Conservation (phyloP, 2,329 filamentous ascomycete genomes). For the Botrytis galanthina region DNA sequence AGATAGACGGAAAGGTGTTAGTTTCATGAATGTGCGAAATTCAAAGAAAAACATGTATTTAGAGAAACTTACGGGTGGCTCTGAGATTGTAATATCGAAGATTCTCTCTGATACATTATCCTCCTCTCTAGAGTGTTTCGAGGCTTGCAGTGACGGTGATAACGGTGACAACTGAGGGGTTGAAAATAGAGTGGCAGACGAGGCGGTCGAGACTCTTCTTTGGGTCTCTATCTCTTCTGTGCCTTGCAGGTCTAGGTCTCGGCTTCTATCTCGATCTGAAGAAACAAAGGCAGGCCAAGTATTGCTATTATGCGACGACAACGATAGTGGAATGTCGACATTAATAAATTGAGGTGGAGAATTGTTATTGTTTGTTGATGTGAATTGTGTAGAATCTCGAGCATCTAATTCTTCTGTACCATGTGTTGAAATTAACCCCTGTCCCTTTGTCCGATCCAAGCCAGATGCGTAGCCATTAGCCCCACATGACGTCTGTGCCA, state of each 20-base stretch:
- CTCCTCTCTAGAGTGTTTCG: constrained; percentile 31
- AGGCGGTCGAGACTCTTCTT: background rate
- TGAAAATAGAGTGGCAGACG: background rate
- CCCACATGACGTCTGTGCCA: constrained; percentile 13
- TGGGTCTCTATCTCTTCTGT: background rate
- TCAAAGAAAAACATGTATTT: background rate
- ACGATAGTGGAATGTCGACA: background rate
- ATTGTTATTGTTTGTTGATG: background rate
- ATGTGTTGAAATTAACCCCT: constrained; percentile 6
- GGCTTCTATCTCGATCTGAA: background rate
- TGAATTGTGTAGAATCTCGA: background rate
- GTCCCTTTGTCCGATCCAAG: constrained; percentile 13
- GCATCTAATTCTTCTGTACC: constrained; percentile 5
- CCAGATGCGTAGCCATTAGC: background rate
- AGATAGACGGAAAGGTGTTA: background rate
- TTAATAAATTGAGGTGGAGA: background rate
- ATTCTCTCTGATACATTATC: constrained; percentile 23
- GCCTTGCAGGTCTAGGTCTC: background rate
- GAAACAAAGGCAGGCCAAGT: too few species aligned
- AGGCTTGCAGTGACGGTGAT: constrained; percentile 22
- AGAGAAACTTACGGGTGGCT: constrained; percentile 26
- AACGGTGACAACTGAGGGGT: background rate
- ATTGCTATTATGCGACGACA: background rate
- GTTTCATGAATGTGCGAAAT: background rate
- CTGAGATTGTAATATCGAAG: constrained; percentile 22